These are phyloP conservation scores for Camptophora hylomeconis DNA, from an alignment of 2,329 filamentous ascomycete genomes.

Conservation along the genomic window DNA sequence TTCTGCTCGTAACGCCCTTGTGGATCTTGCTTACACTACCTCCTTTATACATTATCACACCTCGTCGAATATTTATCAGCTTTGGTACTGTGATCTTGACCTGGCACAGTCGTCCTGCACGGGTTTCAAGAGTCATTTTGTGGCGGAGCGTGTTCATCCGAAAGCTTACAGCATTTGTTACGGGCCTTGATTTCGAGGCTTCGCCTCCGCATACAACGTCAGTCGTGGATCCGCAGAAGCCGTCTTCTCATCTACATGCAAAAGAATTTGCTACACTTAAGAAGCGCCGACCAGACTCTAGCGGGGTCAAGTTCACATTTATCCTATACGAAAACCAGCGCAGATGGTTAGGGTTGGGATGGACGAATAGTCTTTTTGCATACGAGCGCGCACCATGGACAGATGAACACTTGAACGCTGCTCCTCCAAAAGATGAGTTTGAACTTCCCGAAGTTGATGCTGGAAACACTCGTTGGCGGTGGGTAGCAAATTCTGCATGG, in stretches of 20 bases:
- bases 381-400: slow-evolving; percentile 90
- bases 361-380: slow-evolving; percentile 81
- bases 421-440: slow-evolving; percentile 61
- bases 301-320: slow-evolving; percentile 90
- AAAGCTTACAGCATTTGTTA: slow-evolving; percentile 55
- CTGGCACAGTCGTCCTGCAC: slow-evolving; percentile 80
- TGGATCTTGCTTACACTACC: slow-evolving; percentile 77
- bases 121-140: slow-evolving; percentile 72
- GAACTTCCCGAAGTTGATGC: slow-evolving; percentile 54
- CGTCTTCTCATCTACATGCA: slow-evolving; percentile 31
- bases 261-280: slow-evolving; percentile 34
- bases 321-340: slow-evolving; percentile 94
- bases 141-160: slow-evolving; percentile 77
- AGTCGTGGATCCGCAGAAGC: slow-evolving; percentile 6
- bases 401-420: slow-evolving; percentile 80
- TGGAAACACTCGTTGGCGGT: slow-evolving; percentile 55
- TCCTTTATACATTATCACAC: slow-evolving; percentile 73
- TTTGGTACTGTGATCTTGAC: slow-evolving; percentile 77
- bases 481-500: slow-evolving; percentile 81
- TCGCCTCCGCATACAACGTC: too few species aligned
- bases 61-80: slow-evolving; percentile 68
- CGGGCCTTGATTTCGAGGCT: slow-evolving; percentile 57
- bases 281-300: slow-evolving; percentile 36
- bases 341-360: slow-evolving; percentile 86
- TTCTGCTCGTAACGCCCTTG: slow-evolving; percentile 73